A percentile compares a stretch with the other conserved stretches of the same genome.
Evolutionary conservation across 176 grass and related monocot genomes (phyloP).

Genomic region (Calamus simplicifolius): DNA sequence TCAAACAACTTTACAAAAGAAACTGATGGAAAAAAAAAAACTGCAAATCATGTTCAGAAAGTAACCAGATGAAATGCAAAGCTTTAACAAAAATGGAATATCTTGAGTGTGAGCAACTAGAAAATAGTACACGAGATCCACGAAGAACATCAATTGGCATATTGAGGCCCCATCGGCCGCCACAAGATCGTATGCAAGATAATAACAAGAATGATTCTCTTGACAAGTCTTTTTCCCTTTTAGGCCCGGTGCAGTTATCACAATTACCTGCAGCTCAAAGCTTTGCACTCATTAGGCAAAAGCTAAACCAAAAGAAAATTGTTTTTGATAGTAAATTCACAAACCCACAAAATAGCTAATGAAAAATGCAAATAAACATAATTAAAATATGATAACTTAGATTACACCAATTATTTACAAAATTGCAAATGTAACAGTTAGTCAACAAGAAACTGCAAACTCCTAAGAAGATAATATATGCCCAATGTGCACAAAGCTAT

Average conservation of each 20-base stretch:
- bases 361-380: slow-evolving; percentile 14
- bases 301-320: slow-evolving; percentile 1
- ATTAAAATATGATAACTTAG: neutral
- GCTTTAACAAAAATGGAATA: too few relatives aligned
- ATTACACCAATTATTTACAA: neutral
- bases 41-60: too few relatives aligned
- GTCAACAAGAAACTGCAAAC: neutral
- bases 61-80: too few relatives aligned
- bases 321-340: slow-evolving; percentile 5
- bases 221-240: slow-evolving; percentile 73
- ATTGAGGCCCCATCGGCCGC: slow-evolving; percentile 78
- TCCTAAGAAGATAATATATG: neutral
- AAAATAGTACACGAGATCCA: slow-evolving; percentile 65
- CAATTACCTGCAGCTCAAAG: slow-evolving; percentile 67
- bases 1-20: too few relatives aligned
- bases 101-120: neutral
- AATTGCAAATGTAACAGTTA: too few relatives aligned
- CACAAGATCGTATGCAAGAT: slow-evolving; percentile 83
- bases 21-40: too few relatives aligned
- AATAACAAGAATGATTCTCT: slow-evolving; percentile 82
- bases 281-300: neutral
- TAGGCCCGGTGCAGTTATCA: slow-evolving; percentile 59
- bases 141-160: slow-evolving; percentile 89
- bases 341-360: neutral
- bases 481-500: neutral